Conservation (phyloP, 1,284 basidiomycete genomes). For the Apiotrichum siamense region DNA sequence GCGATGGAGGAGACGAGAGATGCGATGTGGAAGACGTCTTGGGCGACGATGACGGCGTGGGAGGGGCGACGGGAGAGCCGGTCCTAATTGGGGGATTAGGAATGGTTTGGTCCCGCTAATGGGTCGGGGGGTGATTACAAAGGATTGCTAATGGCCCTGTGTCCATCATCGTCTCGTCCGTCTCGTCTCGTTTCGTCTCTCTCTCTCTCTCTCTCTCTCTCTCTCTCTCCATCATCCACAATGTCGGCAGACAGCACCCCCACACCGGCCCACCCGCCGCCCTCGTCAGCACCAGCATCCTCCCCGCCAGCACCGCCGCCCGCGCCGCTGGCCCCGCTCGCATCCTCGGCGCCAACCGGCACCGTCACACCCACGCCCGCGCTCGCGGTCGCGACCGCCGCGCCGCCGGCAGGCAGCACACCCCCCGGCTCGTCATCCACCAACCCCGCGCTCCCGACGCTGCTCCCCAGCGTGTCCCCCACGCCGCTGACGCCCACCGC, state of each 20-base stretch:
- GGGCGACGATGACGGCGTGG: too few species aligned
- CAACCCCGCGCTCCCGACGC: not conserved
- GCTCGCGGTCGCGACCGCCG: not conserved
- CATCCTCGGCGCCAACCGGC: slow-evolving; percentile 3
- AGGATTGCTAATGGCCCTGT: too few species aligned
- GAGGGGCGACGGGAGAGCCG: too few species aligned
- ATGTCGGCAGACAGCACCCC: slow-evolving; percentile 4
- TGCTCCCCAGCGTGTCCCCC: not conserved
- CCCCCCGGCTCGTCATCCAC: not conserved
- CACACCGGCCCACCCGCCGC: not conserved
- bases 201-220: not conserved
- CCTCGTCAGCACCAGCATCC: not conserved
- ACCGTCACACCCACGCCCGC: not conserved
- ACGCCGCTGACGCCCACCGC: not conserved
- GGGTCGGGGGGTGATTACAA: too few species aligned
- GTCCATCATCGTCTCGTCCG: too few species aligned
- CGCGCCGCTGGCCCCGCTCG: not conserved
- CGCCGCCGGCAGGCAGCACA: not conserved
- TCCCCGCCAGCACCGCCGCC: not conserved
- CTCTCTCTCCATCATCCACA: not conserved
- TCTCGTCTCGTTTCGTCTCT: too few species aligned
- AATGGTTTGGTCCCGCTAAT: too few species aligned
- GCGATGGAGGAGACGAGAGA: too few species aligned
- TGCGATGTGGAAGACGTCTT: too few species aligned
- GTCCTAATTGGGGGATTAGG: too few species aligned